phyloP scores from a whole-genome alignment of 805 yeast species.

The Cyberlindnera bimundalis region DNA sequence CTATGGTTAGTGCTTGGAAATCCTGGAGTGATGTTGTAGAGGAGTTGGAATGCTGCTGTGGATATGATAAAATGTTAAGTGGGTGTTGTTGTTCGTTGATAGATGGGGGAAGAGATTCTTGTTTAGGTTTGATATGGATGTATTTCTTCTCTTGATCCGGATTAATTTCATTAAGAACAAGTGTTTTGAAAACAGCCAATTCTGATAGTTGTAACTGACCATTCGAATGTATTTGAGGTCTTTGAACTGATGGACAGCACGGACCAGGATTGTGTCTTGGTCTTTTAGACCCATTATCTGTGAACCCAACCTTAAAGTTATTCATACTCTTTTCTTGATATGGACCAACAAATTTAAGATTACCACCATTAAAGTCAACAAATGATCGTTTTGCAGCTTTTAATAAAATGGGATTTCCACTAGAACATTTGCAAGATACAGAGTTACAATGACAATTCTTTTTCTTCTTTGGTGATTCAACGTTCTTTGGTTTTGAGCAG shows the following conservation, averaged over 20 bases:
- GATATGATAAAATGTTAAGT: background rate
- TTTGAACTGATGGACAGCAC: constrained; percentile 11
- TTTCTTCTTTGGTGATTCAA: background rate
- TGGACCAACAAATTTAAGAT: constrained; percentile 26
- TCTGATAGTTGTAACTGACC: background rate
- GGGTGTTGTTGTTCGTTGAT: background rate
- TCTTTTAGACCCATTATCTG: background rate
- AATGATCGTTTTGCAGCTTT: constrained; percentile 27
- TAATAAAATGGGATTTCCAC: constrained; percentile 23
- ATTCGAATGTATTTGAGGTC: too few species aligned
- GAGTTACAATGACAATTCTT: constrained; percentile 1
- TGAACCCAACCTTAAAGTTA: constrained; percentile 14
- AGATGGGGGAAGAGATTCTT: background rate
- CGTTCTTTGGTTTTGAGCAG: constrained; percentile 4
- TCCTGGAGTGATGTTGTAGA: background rate
- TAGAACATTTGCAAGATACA: constrained; percentile 10
- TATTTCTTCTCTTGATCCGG: background rate
- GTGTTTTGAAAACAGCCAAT: constrained; percentile 17
- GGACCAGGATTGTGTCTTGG: constrained; percentile 9
- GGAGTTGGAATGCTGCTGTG: background rate
- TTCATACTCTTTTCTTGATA: constrained; percentile 19
- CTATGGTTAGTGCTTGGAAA: background rate
- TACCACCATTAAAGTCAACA: constrained; percentile 28
- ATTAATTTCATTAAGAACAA: constrained; percentile 16
- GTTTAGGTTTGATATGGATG: constrained; percentile 4